Evolutionary conservation across 352 stramenopile genomes (phyloP).

Genomic region (Plasmopara viticola): DNA sequence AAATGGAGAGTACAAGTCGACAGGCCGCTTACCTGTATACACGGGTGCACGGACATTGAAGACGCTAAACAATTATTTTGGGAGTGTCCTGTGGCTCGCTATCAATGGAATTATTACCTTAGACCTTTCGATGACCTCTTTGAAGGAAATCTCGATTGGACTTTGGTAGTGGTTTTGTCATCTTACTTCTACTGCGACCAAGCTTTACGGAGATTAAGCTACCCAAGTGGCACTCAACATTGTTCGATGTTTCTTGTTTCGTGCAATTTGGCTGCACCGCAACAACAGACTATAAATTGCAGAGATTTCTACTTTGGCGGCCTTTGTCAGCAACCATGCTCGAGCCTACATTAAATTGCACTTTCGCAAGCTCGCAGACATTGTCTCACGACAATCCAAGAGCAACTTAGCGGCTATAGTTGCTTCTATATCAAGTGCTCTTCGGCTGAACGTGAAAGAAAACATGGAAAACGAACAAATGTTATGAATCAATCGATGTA

Average conservation of each 20-base stretch:
- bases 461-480: no score
- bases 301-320: background rate
- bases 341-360: background rate
- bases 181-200: background rate
- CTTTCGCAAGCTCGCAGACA: background rate
- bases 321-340: background rate
- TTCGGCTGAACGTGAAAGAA: background rate
- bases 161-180: slow-evolving; percentile 2
- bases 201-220: background rate
- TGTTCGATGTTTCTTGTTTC: slow-evolving; percentile 4
- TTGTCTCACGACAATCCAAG: background rate
- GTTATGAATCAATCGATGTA: no score
- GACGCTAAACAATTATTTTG: no score
- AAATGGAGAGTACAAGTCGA: no score
- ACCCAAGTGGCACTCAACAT: background rate
- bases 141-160: no score
- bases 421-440: background rate
- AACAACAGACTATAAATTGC: slow-evolving; percentile 8
- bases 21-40: no score
- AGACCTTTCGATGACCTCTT: no score
- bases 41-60: no score
- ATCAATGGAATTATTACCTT: no score
- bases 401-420: background rate
- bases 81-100: no score
- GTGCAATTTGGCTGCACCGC: slow-evolving; percentile 6